A percentile compares a stretch with the other conserved stretches of the same genome.
phyloP scores from a whole-genome alignment of 2,329 filamentous ascomycete genomes.

The Fusarium phyllophilum region DNA sequence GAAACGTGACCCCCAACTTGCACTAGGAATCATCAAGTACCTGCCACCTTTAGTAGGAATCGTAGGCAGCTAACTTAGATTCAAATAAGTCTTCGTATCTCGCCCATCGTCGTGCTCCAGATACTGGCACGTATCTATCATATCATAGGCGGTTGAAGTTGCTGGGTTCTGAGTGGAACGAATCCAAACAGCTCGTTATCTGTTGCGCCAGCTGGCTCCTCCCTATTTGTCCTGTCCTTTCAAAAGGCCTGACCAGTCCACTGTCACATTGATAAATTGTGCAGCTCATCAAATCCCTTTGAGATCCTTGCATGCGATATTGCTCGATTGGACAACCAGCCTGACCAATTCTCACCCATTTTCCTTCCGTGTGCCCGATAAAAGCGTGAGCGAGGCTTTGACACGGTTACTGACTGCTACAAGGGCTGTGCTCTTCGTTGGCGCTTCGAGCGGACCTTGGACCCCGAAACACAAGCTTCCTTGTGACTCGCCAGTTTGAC shows the following conservation, averaged over 20 bases:
- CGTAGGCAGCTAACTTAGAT: background rate
- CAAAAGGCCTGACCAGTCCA: constrained; percentile 17
- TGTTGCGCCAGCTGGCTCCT: constrained; percentile 39
- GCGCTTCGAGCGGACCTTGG: constrained; percentile 27
- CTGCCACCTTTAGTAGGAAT: constrained; percentile 12
- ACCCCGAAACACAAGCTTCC: constrained; percentile 27
- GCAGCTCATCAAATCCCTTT: constrained; percentile 16
- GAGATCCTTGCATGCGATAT: constrained; percentile 31
- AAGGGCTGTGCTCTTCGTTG: constrained; percentile 27
- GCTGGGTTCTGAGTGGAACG: constrained; percentile 36
- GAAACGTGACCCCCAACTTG: constrained; percentile 16
- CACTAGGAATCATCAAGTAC: constrained; percentile 14
- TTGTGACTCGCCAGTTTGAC: constrained; percentile 35
- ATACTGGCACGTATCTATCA: constrained; percentile 14
- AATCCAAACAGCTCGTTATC: constrained; percentile 22
- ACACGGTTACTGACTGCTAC: constrained; percentile 9
- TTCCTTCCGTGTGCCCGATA: constrained; percentile 22
- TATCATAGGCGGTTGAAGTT: constrained; percentile 26
- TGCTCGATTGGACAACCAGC: constrained; percentile 17
- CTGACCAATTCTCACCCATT: constrained; percentile 29
- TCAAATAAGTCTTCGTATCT: constrained; percentile 18
- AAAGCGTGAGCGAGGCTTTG: constrained; percentile 18
- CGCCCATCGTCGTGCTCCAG: constrained; percentile 7
- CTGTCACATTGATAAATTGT: constrained; percentile 16
- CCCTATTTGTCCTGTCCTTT: constrained; percentile 33